Conservation (phyloP, 305 asterid species). For the Fraxinus paxiana region DNA sequence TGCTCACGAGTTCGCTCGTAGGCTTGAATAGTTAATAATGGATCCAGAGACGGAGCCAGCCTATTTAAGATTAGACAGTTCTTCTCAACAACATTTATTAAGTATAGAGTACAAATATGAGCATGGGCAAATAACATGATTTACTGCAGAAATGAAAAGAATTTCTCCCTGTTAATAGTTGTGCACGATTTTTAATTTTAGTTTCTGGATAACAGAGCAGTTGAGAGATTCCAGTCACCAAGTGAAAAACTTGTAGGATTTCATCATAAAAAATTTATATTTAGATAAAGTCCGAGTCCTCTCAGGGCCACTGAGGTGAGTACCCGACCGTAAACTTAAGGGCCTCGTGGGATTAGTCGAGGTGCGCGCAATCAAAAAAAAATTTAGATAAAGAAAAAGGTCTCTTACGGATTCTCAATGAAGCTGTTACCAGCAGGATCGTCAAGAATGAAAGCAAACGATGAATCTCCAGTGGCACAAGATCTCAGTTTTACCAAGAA, state of each 20-base stretch:
- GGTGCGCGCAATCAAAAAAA: no score
- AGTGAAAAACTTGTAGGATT: not conserved
- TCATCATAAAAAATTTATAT: not conserved
- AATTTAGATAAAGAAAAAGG: constrained; percentile 1
- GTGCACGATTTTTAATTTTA: not conserved
- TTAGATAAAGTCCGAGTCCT: not conserved
- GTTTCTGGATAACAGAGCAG: not conserved
- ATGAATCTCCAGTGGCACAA: constrained; percentile 64
- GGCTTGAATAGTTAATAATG: constrained; percentile 65
- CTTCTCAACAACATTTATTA: not conserved
- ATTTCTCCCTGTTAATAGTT: not conserved
- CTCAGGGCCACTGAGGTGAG: no score
- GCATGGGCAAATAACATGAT: not conserved
- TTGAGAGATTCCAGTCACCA: not conserved
- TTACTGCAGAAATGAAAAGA: not conserved
- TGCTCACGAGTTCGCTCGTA: constrained; percentile 86
- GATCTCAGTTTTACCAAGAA: constrained; percentile 74
- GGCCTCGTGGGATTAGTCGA: no score
- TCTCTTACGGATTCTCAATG: constrained; percentile 85
- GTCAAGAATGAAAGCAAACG: constrained; percentile 75
- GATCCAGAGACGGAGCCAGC: constrained; percentile 85
- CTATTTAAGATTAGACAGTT: constrained; percentile 32
- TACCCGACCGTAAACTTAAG: no score
- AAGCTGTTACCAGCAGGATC: constrained; percentile 98
- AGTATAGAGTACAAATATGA: not conserved